Base-by-base conservation (phyloP, 768 basidiomycete genomes). In the Pleurotus platypus region DNA sequence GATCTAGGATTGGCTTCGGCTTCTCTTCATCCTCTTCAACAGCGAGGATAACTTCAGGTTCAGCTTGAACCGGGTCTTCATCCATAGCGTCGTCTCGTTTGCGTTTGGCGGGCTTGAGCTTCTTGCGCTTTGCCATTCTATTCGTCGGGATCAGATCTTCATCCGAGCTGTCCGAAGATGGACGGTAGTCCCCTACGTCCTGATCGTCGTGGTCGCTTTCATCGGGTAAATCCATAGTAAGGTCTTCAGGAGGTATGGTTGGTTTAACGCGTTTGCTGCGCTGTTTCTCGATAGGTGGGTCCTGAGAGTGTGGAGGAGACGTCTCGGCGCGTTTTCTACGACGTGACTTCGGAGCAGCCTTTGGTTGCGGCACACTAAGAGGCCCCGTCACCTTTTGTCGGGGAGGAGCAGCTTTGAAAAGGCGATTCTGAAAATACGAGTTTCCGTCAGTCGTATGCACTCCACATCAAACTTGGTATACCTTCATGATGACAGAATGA, bases 401-500 rank as follows among this genome's bases (percentile, higher is more conserved):
- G 3, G 30, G 9, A 40, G 68, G 64, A 9, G 63, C 67, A 30
- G 74, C 70, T 11, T 70, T 66, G 61, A 78, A 81, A 47, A 66
- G 69, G 57, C 78, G 70, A 9, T 75, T 67, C 30, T 35, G 30
- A 35, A 11, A 35, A 35, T 11, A 9, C 30, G 47, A 35, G 24
- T 26, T 26, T 26, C 22, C 20, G 22, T 30, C 18, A 60, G 61
- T 26, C 20, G 43, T 24, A 42, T 16, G 57, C 46, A 46, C 5
- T 13, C 22, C 35, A 46, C 49, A 8, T 8, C 47, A 42, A 42
- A n/a, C 30, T 5, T 11, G 30, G 60, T 71, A n/a, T 49, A 89
- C 94, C 79, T 96, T 96, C 62, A 91, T 74, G 6, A 94, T 74
- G 2, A 94, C 78, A 0, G 90, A 85, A 69, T 95, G 91, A 8